Base-by-base conservation (phyloP, 495 filamentous ascomycete genomes). In the Talaromyces nanjingensis region DNA sequence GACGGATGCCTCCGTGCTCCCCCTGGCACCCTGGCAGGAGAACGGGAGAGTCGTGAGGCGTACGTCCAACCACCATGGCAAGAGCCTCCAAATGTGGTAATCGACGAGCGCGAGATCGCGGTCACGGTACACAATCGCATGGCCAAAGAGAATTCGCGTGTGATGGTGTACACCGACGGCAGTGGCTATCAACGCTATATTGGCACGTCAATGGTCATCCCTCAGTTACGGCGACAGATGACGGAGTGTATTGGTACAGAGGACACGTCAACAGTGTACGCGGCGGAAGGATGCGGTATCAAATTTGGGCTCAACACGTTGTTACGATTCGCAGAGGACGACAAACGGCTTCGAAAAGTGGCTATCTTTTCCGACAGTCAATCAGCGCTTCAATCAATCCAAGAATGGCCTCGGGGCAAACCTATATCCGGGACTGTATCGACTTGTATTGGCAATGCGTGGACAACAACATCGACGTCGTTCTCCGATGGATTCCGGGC, bases 1-100 rank as follows among this genome's bases (percentile, higher is more conserved):
- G 61, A 42, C 54, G 49, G 49, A 65, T 68, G 53, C 60, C 56
- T 68, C 1, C 27, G 27, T 18, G 58, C 58, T 65, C 65, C 60
- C 63, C 63, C 34, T 27, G 42, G 52, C 25, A 34, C 60, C 29
- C 1, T 66, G 27, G 58, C 53, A 52, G 45, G 60, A 1, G 18
- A 33, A 25, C 66, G 66, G 66, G 65, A 70, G 62, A 71, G 60
- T 12, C 61, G 67, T 24, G 20, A 66, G 20, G 67, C 65, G 59
- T 69, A 61, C 64, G 47, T 66, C 59, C 62, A 37, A 25, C 18
- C 37, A 60, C 67, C 65, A 49, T 71, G 62, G 67, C 63, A 60
- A 18, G 59, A 34, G 18, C 59, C 45, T 59, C 66, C 66, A 52
- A 20, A 54, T 29, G 64, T 70, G 8, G 29, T 59, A 25, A 66